Evolutionary conservation across 1,284 basidiomycete species (phyloP).

Genomic region (Vanrija sp.): DNA sequence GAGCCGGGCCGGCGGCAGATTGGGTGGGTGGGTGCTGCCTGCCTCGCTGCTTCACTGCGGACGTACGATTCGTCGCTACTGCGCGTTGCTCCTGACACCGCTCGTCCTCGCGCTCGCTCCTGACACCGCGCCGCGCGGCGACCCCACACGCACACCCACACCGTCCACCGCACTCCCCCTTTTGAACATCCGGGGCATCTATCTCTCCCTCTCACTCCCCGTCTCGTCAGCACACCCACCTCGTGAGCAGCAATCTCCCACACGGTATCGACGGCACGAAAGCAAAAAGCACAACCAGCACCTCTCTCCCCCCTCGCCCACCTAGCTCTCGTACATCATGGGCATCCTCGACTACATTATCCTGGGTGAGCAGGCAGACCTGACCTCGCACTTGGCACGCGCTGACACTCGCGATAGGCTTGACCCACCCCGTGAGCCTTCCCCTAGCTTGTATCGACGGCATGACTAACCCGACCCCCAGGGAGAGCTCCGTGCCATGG

Average conservation of each 20-base stretch:
- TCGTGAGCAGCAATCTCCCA: too few species aligned
- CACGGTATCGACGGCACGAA: too few species aligned
- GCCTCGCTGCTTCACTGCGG: neutral
- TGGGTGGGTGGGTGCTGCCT: neutral
- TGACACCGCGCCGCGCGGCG: neutral
- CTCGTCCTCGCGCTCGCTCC: too few species aligned
- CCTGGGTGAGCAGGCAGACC: constrained; percentile 27
- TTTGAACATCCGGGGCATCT: neutral
- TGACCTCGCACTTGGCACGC: too few species aligned
- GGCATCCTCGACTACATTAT: constrained; percentile 28
- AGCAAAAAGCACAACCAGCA: neutral
- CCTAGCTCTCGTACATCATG: constrained; percentile 23
- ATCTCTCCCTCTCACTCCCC: neutral
- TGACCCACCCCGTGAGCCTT: constrained; percentile 34
- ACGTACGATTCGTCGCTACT: neutral
- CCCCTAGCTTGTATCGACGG: neutral
- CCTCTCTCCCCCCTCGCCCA: neutral
- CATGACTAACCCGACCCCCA: constrained; percentile 40
- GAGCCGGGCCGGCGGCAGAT: neutral
- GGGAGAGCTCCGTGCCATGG: constrained; percentile 71
- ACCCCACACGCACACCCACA: neutral
- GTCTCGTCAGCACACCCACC: neutral
- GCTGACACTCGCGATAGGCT: constrained; percentile 19
- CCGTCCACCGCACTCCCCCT: neutral
- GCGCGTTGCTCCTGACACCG: neutral